Evolutionary conservation across 495 filamentous ascomycete species (phyloP).

Genomic region (Lineolata rhizophorae): DNA sequence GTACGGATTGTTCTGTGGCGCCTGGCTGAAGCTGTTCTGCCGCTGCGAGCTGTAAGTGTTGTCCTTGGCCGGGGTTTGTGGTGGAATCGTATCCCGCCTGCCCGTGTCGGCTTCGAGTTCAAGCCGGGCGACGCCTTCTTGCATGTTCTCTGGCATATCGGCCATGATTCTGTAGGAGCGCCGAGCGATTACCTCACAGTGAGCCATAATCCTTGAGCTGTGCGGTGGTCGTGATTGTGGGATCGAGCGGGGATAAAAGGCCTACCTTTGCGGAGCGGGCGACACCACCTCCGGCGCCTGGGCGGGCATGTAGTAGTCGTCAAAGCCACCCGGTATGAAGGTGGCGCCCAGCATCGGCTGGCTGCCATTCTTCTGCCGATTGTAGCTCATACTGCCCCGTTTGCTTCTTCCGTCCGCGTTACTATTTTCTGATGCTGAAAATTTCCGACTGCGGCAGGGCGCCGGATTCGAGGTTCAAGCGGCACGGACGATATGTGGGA

Average conservation of each 20-base stretch:
- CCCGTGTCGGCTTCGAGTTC: conserved; percentile 58
- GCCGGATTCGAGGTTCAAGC: too few species aligned
- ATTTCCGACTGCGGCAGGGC: too few species aligned
- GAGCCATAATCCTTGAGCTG: too few species aligned
- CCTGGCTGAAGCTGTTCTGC: too few species aligned
- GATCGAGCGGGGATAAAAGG: conserved; percentile 8
- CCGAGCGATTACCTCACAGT: too few species aligned
- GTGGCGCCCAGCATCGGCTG: conserved; percentile 43
- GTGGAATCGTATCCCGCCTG: too few species aligned
- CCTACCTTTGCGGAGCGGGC: conserved; percentile 78
- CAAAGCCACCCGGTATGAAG: conserved; percentile 70
- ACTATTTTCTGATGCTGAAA: too few species aligned
- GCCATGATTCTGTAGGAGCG: conserved; percentile 37
- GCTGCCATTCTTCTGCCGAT: conserved; percentile 6
- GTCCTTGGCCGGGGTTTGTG: too few species aligned
- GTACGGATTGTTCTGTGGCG: too few species aligned
- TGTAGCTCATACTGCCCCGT: conserved; percentile 16
- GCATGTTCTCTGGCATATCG: conserved; percentile 68
- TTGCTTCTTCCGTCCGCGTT: too few species aligned
- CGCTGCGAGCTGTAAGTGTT: too few species aligned
- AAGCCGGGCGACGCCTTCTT: conserved; percentile 72
- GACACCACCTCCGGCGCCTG: conserved; percentile 44
- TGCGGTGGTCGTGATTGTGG: background rate
- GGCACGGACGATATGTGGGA: too few species aligned
- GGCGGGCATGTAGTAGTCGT: conserved; percentile 64